Conservation (phyloP, 2,329 filamentous ascomycete genomes). For the Microascus cirrosus region DNA sequence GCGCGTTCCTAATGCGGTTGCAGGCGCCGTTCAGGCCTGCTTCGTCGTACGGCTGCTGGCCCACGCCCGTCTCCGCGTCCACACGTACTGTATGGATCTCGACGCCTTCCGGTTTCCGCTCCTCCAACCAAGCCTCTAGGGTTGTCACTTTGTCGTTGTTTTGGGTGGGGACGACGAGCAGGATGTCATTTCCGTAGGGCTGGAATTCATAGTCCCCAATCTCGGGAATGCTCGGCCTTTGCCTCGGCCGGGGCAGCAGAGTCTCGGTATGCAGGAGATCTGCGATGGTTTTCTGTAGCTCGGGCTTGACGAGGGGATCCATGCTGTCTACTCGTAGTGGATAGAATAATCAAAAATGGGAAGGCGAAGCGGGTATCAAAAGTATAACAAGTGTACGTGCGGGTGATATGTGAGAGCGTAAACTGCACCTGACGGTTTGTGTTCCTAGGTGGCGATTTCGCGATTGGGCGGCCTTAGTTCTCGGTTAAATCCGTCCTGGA, state of each 20-base stretch:
- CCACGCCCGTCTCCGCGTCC: not conserved
- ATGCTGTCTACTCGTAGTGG: not conserved
- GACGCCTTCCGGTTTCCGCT: not conserved
- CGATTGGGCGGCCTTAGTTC: too few species aligned
- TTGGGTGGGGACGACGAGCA: not conserved
- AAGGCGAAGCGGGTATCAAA: too few species aligned
- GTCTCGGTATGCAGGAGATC: not conserved
- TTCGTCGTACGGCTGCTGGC: not conserved
- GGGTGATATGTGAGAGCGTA: too few species aligned
- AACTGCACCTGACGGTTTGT: too few species aligned
- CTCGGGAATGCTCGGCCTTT: not conserved
- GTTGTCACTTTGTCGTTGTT: not conserved
- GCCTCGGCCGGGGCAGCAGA: not conserved
- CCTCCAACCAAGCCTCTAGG: not conserved
- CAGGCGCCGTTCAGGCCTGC: not conserved
- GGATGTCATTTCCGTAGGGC: not conserved
- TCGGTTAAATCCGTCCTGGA: too few species aligned
- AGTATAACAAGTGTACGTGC: too few species aligned
- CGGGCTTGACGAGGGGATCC: not conserved
- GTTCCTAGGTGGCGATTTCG: too few species aligned
- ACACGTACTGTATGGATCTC: not conserved
- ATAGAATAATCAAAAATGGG: too few species aligned
- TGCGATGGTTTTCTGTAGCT: not conserved
- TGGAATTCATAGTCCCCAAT: not conserved
- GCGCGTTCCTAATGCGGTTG: not conserved